phyloP scores from a whole-genome alignment of 2,329 filamentous ascomycete genomes.

The Fusarium tricinctum region DNA sequence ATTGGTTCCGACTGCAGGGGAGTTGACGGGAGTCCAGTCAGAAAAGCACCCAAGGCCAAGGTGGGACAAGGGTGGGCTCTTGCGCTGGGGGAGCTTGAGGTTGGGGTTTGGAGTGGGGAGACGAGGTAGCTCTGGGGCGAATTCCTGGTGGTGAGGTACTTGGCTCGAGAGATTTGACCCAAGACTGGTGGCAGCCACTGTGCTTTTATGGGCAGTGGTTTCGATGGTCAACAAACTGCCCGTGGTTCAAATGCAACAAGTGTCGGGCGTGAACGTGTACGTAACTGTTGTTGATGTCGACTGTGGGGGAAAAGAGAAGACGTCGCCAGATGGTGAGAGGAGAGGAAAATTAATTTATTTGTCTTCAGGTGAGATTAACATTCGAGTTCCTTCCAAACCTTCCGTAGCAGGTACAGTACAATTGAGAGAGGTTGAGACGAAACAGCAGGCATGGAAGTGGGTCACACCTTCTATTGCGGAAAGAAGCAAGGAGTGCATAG shows the following conservation, averaged over 20 bases:
- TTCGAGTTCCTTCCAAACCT: constrained; percentile 8
- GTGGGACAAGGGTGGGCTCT: constrained; percentile 13
- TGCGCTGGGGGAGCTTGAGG: constrained; percentile 18
- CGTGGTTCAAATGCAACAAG: constrained; percentile 7
- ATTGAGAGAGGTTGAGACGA: constrained; percentile 4
- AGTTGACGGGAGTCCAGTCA: constrained; percentile 43
- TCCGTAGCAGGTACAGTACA: not conserved
- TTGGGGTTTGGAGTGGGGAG: constrained; percentile 20
- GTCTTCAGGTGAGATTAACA: not conserved
- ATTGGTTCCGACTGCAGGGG: constrained; percentile 48
- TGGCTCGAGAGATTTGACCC: constrained; percentile 21
- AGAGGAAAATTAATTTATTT: not conserved
- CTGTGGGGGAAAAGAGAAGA: not conserved
- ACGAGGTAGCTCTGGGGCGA: constrained; percentile 31
- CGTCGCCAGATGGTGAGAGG: not conserved
- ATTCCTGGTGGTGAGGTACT: constrained; percentile 31
- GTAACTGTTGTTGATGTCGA: not conserved
- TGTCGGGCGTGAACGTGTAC: not conserved
- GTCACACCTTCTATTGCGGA: not conserved
- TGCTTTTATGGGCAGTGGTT: constrained; percentile 23
- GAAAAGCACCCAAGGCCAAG: constrained; percentile 38
- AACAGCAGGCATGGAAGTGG: not conserved
- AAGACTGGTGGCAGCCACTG: constrained; percentile 20
- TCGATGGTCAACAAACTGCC: constrained; percentile 22
- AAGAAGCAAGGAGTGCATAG: not conserved